These are phyloP conservation scores for Aspergillus candidus DNA, from an alignment of 2,329 filamentous ascomycete species.

Conservation along the genomic window DNA sequence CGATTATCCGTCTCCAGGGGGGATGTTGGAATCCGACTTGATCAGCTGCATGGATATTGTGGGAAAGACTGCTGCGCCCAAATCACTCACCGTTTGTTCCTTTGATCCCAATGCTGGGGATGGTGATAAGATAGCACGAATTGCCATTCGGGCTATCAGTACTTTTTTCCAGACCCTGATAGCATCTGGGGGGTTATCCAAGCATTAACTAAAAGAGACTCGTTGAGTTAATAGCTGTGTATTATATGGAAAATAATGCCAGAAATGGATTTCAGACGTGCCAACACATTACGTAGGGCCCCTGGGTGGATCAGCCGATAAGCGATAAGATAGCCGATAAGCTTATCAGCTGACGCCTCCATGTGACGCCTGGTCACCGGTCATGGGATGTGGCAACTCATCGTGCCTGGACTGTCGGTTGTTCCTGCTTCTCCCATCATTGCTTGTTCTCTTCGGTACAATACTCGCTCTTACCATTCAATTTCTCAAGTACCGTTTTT, in stretches of 20 bases:
- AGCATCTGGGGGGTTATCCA: too few relatives aligned
- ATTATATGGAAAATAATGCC: too few relatives aligned
- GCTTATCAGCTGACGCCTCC: slow-evolving; percentile 8
- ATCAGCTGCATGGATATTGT: background rate
- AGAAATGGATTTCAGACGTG: too few relatives aligned
- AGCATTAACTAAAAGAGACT: too few relatives aligned
- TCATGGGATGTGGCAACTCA: slow-evolving; percentile 8
- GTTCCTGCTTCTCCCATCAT: too few relatives aligned
- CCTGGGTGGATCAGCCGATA: too few relatives aligned
- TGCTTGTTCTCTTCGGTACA: too few relatives aligned
- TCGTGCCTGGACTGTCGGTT: background rate
- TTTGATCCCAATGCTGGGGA: slow-evolving; percentile 16
- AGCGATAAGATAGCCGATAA: too few relatives aligned
- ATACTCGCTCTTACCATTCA: too few relatives aligned
- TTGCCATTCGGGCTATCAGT: slow-evolving; percentile 11
- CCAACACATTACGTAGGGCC: too few relatives aligned
- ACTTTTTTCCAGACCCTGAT: slow-evolving; percentile 3
- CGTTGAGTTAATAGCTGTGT: too few relatives aligned
- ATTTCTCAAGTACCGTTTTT: too few relatives aligned
- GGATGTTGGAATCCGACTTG: slow-evolving; percentile 11
- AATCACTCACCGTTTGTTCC: slow-evolving; percentile 15
- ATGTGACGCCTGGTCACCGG: slow-evolving; percentile 4
- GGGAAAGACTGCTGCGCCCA: slow-evolving; percentile 9
- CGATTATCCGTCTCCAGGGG: slow-evolving; percentile 31
- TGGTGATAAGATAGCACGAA: slow-evolving; percentile 14